Conservation (phyloP, 495 filamentous ascomycete species). For the Penicillium fimorum region DNA sequence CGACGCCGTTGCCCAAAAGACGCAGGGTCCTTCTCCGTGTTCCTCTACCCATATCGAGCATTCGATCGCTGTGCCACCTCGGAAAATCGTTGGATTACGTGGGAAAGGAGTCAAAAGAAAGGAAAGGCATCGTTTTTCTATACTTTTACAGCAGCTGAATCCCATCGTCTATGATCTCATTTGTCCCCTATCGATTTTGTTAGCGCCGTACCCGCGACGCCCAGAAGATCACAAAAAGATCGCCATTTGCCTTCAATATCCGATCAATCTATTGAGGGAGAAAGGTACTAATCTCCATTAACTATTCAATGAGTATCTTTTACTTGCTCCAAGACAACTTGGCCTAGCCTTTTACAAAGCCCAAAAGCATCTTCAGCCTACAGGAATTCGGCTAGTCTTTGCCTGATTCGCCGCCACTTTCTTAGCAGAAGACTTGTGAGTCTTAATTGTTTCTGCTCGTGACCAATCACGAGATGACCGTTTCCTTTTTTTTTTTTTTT, state of each 20-base stretch:
- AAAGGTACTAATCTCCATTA: conserved; percentile 6
- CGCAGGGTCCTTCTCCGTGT: conserved; percentile 23
- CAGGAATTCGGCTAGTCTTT: neutral
- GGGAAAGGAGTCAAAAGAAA: conserved; percentile 5
- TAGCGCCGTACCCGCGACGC: conserved; percentile 23
- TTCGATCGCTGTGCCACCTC: conserved; percentile 28
- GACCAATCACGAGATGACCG: conserved; percentile 29
- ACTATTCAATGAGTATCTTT: neutral
- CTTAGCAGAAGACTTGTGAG: conserved; percentile 6
- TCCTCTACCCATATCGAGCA: conserved; percentile 17
- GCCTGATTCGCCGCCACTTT: conserved; percentile 13
- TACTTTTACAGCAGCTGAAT: conserved; percentile 1
- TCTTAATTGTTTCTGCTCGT: conserved; percentile 14
- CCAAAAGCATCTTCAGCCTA: conserved; percentile 6
- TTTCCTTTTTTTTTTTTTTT: conserved; percentile 1
- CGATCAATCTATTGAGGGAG: neutral
- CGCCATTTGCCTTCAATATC: conserved; percentile 11
- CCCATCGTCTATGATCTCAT: conserved; percentile 17
- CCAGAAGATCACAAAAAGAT: conserved; percentile 22
- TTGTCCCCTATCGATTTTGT: conserved; percentile 12
- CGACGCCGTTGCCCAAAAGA: conserved; percentile 13
- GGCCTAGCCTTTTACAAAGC: conserved; percentile 3
- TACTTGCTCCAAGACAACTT: conserved; percentile 6
- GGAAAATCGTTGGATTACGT: conserved; percentile 20
- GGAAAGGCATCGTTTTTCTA: neutral